Evolutionary conservation across 129 eudicot genomes (phyloP), one percentile per base, ranked within the genome.

Genomic region (Centaurea solstitialis): DNA sequence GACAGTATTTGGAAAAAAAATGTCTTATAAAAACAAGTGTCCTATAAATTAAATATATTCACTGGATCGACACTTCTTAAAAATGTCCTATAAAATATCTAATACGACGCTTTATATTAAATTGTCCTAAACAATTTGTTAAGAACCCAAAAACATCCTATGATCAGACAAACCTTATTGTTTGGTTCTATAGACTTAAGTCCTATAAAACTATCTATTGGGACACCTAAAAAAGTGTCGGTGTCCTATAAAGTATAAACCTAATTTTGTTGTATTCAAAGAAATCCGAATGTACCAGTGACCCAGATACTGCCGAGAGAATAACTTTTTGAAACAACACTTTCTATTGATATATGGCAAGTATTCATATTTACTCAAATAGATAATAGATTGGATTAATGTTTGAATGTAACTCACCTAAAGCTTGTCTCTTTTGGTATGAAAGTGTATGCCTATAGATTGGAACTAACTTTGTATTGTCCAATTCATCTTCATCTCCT

Each of bases 361-460:
- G 21, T 53, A 53, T 53, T 57, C 65, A 17, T 1, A 41, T 41
- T 8, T 41, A 41, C 47, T 41, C 47, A 41, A 8, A 41, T 41
- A 41, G 47, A 8, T 41, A 0, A 41, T 41, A 0, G 47, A 41
- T 8, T 41, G 47, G 47, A 35, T 15, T 79, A 20, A 47, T 21
- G 35, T 66, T 22, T 43, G 22, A 11, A n/a, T 3, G 17, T 1
- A 13, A 74, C 90, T 85, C 76, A 91, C 98, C 93, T 68, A 93
- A 86, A 26, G 98, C 94, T 85, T 93, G 98, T 74, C 97, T 88
- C 86, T 86, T 91, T 73, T 93, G 98, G 79, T 87, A 93, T 62
- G 97, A 89, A 24, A 93, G 40, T 35, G 98, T 89, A 68, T 85
- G 88, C n/a, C 80, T 75, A 70, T 78, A 76, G 72, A 85, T 71